phyloP scores from a whole-genome alignment of 140 eudicot species.

The Erigeron philadelphicus region DNA sequence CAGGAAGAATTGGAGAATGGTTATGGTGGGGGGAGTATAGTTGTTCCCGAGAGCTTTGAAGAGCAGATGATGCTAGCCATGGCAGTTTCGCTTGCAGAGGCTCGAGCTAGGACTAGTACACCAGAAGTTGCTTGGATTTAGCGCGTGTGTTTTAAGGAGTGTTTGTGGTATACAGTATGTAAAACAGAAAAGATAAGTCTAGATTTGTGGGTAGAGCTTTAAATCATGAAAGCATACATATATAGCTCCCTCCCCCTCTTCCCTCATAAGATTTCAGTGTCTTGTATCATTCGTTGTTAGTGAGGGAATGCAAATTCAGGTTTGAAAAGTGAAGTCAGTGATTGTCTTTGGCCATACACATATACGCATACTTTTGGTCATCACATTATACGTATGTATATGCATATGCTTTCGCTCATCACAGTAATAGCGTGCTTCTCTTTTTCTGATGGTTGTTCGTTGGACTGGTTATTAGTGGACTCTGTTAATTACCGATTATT shows the following conservation, averaged over 20 bases:
- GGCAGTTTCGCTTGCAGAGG: slow-evolving; percentile 96
- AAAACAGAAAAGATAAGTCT: slow-evolving; percentile 26
- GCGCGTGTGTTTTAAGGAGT: slow-evolving; percentile 22
- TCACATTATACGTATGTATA: neutral
- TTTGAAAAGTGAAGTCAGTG: slow-evolving; percentile 23
- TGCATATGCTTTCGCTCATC: too few species aligned
- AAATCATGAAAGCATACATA: slow-evolving; percentile 26
- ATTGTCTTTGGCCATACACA: slow-evolving; percentile 10
- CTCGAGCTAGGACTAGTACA: slow-evolving; percentile 57
- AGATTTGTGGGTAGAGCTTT: slow-evolving; percentile 30
- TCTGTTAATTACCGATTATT: too few species aligned
- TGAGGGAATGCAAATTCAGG: slow-evolving; percentile 21
- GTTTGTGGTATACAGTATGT: slow-evolving; percentile 33
- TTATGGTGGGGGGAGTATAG: slow-evolving; percentile 34
- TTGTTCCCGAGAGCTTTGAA: slow-evolving; percentile 78
- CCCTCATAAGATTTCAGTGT: slow-evolving; percentile 13
- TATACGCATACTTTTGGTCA: neutral
- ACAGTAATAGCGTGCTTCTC: too few species aligned
- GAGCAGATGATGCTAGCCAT: slow-evolving; percentile 97
- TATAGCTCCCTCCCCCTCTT: neutral
- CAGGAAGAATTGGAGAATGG: slow-evolving; percentile 34
- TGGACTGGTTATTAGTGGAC: too few species aligned
- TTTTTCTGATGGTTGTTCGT: too few species aligned
- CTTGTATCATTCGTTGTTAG: slow-evolving; percentile 25
- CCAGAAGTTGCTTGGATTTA: slow-evolving; percentile 86